A percentile compares a stretch with the other conserved stretches of the same genome.
phyloP scores from a whole-genome alignment of 352 stramenopile species.

The Phytophthora fragariaefolia region DNA sequence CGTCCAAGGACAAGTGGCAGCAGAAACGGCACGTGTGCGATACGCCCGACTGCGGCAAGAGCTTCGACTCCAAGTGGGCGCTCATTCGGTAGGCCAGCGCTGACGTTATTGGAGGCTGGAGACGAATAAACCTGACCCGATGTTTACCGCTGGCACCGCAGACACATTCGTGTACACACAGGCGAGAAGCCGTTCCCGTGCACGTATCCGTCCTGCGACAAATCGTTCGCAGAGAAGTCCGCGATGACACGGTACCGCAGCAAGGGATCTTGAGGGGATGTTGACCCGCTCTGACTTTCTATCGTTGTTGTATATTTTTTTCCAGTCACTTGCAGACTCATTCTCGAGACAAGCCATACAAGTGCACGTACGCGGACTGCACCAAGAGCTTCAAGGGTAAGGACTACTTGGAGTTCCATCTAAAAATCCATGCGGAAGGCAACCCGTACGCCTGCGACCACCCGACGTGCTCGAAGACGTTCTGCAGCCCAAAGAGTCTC shows the following conservation, averaged over 20 bases:
- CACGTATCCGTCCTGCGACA: slow-evolving; percentile 83
- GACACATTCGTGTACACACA: slow-evolving; percentile 89
- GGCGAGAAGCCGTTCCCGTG: slow-evolving; percentile 90
- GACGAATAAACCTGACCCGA: slow-evolving; percentile 18
- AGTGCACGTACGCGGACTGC: slow-evolving; percentile 86
- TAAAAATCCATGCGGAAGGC: slow-evolving; percentile 86
- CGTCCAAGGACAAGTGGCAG: slow-evolving; percentile 68
- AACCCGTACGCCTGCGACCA: slow-evolving; percentile 85
- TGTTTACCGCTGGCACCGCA: slow-evolving; percentile 29
- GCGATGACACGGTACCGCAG: slow-evolving; percentile 75
- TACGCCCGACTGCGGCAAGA: slow-evolving; percentile 74
- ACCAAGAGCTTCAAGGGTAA: slow-evolving; percentile 91
- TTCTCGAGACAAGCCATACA: slow-evolving; percentile 86
- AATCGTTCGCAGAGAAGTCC: slow-evolving; percentile 90
- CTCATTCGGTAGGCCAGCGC: slow-evolving; percentile 62
- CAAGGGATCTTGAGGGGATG: slow-evolving; percentile 22
- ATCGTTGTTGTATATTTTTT: slow-evolving; percentile 3
- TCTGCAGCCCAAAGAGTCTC: slow-evolving; percentile 84
- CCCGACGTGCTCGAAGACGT: slow-evolving; percentile 83
- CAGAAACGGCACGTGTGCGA: slow-evolving; percentile 79
- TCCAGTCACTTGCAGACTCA: slow-evolving; percentile 87
- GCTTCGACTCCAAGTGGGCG: slow-evolving; percentile 88
- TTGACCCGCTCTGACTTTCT: slow-evolving; percentile 6
- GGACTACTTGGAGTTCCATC: slow-evolving; percentile 84
- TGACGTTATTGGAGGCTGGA: slow-evolving; percentile 1